These are phyloP conservation scores for Salix purpurea DNA, from an alignment of 345 rosid genomes.

Conservation along the genomic window DNA sequence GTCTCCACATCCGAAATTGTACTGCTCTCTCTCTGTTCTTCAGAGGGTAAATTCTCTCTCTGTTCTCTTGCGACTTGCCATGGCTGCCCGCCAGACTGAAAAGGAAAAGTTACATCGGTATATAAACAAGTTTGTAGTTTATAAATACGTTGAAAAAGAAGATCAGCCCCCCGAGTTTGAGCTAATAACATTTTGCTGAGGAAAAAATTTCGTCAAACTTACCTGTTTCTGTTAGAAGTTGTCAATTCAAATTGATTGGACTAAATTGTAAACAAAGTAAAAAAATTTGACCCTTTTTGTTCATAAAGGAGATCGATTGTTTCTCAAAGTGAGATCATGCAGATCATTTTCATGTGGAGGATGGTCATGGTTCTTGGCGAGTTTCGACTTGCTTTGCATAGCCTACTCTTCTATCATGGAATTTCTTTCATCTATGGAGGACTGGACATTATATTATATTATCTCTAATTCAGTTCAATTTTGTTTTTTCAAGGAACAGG, in stretches of 20 bases:
- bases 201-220: background rate
- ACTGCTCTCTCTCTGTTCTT: constrained; percentile 32
- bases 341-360: no score
- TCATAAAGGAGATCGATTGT: no score
- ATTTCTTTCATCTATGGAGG: no score
- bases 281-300: no score
- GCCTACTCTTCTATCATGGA: no score
- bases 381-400: no score
- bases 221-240: background rate
- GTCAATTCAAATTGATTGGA: background rate
- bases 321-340: no score
- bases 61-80: background rate
- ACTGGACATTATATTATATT: no score
- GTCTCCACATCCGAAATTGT: constrained; percentile 80
- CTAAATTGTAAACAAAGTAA: background rate
- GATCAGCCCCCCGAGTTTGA: background rate
- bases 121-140: background rate
- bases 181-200: background rate
- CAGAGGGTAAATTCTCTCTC: background rate
- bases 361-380: no score
- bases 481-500: no score
- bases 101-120: background rate
- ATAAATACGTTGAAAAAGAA: background rate
- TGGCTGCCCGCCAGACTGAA: background rate
- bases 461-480: no score